Percentiles rank a stretch among this genome's conserved stretches.
These are phyloP conservation scores for Penicillium sp. DNA, from an alignment of 2,329 filamentous ascomycete genomes.

Conservation along the genomic window DNA sequence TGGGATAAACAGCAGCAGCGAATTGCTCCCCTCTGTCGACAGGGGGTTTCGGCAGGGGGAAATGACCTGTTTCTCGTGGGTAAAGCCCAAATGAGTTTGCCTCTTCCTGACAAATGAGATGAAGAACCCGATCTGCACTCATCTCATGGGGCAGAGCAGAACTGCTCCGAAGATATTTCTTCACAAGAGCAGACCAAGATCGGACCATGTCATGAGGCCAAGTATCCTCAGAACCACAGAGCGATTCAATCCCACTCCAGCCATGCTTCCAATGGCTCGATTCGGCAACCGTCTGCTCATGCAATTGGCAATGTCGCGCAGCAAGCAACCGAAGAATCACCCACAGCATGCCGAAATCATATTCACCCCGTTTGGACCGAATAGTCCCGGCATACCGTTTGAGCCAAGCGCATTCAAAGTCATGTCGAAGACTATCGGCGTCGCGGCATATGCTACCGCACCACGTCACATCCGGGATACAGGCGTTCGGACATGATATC, in stretches of 20 bases:
- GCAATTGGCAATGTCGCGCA: constrained; percentile 13
- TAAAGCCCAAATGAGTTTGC: constrained; percentile 28
- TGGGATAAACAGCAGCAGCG: constrained; percentile 25
- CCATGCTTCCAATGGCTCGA: constrained; percentile 14
- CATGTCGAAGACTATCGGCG: constrained; percentile 25
- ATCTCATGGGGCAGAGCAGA: constrained; percentile 18
- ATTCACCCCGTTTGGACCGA: constrained; percentile 31
- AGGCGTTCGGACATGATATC: constrained; percentile 22
- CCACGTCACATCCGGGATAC: constrained; percentile 30
- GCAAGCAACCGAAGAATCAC: constrained; percentile 33
- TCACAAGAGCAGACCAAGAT: constrained; percentile 26
- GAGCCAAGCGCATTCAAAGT: constrained; percentile 33
- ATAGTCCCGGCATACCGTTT: constrained; percentile 24
- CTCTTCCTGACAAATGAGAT: constrained; percentile 27
- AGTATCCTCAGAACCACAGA: constrained; percentile 31
- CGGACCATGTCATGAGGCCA: constrained; percentile 31
- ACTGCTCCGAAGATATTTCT: constrained; percentile 30
- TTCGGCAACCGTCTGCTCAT: neutral
- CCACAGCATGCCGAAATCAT: constrained; percentile 37
- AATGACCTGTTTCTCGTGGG: constrained; percentile 22
- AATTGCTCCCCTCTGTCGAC: constrained; percentile 22
- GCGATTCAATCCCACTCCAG: constrained; percentile 27
- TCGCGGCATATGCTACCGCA: constrained; percentile 25
- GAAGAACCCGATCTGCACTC: constrained; percentile 16
- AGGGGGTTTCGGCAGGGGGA: constrained; percentile 10